Base-by-base conservation (phyloP, 768 basidiomycete species). In the Phlegmacium glaucopus region DNA sequence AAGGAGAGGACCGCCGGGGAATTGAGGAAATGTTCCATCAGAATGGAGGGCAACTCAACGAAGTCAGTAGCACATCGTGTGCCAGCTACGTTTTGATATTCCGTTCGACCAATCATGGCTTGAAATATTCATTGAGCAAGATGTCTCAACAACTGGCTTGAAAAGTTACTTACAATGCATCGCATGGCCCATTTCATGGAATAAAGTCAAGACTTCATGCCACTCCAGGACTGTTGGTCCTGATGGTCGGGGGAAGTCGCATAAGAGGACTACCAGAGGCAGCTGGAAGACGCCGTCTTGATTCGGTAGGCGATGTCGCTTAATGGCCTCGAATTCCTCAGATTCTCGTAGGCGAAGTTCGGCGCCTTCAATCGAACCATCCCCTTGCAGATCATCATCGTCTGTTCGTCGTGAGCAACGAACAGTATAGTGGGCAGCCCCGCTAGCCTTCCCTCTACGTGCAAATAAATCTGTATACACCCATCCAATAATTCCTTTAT, bases 161-260 rank as follows among this genome's bases (percentile, higher is more conserved):
- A 36, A 39, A 32, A 45, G 25, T 35, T 10, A 75, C 93, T 76
- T 60, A 97, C 96, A 99, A 63, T 99, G 96, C 81, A 99, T 93
- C 9, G 96, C 96, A 68, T 99, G 96, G 1, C 96, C 96, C 93
- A 98, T 96, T 69, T 99, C 96, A 58, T 99, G 96, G 69, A 94
- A 96, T 17, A 98, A 71, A 2, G 95, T 98, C 62, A 88, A 74
- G 8, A 97, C 90, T 56, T 98, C 94, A 56, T 88, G 86, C 94
- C 94, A 98, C 47, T 85, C 83, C 16, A 99, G 69, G 42, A 85
- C 66, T 0, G 90, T 84, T 5, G 90, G 78, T 1, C 85, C 86
- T 10, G 80, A 71, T 16, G 89, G 84, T 25, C 73, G 76, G 16
- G 79, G 70, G 57, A 97, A 96, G 58, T 94, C 94, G 57, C 90